A percentile compares a stretch with the other conserved stretches of the same genome.
Evolutionary conservation across 2,329 filamentous ascomycete genomes (phyloP).

Genomic region (Stagonosporopsis chrysanthemi): DNA sequence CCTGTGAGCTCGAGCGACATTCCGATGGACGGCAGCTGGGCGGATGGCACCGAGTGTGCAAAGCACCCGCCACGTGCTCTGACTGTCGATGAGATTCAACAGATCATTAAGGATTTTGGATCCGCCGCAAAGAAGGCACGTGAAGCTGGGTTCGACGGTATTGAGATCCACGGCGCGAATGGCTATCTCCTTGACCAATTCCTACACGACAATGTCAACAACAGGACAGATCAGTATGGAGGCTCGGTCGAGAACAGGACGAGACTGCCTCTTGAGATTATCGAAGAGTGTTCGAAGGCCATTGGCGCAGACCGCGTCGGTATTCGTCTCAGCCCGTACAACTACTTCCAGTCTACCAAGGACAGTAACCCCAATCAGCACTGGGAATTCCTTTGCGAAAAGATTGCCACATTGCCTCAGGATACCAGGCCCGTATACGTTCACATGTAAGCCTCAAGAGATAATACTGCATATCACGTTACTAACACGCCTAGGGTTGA

Average conservation of each 20-base stretch:
- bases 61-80: constrained; percentile 47
- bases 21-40: constrained; percentile 50
- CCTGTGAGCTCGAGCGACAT: constrained; percentile 51
- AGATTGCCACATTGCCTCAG: constrained; percentile 47
- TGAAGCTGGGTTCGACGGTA: constrained; percentile 46
- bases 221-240: constrained; percentile 60
- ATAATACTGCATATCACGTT: background rate
- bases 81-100: constrained; percentile 51
- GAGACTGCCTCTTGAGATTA: constrained; percentile 65
- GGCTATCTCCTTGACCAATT: constrained; percentile 62
- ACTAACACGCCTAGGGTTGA: constrained; percentile 40
- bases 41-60: constrained; percentile 49
- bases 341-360: constrained; percentile 51
- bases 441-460: constrained; percentile 40
- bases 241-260: constrained; percentile 61
- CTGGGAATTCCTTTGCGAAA: constrained; percentile 56
- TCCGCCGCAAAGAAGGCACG: constrained; percentile 50
- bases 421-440: constrained; percentile 42
- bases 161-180: constrained; percentile 54
- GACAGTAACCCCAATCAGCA: constrained; percentile 55
- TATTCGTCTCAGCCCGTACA: constrained; percentile 46
- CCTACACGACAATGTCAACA: constrained; percentile 59
- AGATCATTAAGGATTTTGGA: constrained; percentile 49
- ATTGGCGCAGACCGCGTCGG: constrained; percentile 45
- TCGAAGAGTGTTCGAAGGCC: constrained; percentile 42